These are phyloP conservation scores for Monosporascus sp. DNA, from an alignment of 2,329 filamentous ascomycete species.

Conservation along the genomic window DNA sequence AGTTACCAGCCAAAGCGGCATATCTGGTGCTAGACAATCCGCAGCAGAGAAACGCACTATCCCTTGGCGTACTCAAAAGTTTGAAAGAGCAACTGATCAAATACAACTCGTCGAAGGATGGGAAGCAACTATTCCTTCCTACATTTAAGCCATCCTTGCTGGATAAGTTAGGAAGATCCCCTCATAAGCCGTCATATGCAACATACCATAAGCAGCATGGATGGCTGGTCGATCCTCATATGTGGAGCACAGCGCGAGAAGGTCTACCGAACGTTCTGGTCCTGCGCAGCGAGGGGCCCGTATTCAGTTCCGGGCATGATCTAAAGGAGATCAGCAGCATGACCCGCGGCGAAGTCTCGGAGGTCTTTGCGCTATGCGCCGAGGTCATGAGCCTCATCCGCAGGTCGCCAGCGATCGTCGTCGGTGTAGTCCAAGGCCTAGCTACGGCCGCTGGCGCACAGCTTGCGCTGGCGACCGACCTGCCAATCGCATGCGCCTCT, in stretches of 20 bases:
- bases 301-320: constrained; percentile 30
- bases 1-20: constrained; percentile 20
- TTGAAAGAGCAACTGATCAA: constrained; percentile 19
- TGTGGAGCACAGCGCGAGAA: constrained; percentile 18
- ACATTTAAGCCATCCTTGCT: constrained; percentile 18
- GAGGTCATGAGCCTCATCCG: constrained; percentile 28
- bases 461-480: constrained; percentile 27
- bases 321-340: constrained; percentile 20
- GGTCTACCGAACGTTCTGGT: constrained; percentile 26
- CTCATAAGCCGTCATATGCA: constrained; percentile 1
- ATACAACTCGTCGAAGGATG: constrained; percentile 17
- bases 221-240: constrained; percentile 23
- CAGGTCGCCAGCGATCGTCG: constrained; percentile 24
- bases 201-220: not conserved
- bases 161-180: constrained; percentile 9
- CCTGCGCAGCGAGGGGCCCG: constrained; percentile 22
- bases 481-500: constrained; percentile 19
- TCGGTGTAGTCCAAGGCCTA: constrained; percentile 26
- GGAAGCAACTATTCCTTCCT: constrained; percentile 21
- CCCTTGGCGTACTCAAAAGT: constrained; percentile 15
- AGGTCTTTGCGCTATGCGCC: constrained; percentile 25
- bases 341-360: constrained; percentile 4
- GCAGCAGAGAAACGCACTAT: constrained; percentile 20
- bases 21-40: constrained; percentile 23
- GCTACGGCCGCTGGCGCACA: constrained; percentile 29